Conservation (phyloP, 345 rosid genomes). For the Leavenworthia alabamica region DNA sequence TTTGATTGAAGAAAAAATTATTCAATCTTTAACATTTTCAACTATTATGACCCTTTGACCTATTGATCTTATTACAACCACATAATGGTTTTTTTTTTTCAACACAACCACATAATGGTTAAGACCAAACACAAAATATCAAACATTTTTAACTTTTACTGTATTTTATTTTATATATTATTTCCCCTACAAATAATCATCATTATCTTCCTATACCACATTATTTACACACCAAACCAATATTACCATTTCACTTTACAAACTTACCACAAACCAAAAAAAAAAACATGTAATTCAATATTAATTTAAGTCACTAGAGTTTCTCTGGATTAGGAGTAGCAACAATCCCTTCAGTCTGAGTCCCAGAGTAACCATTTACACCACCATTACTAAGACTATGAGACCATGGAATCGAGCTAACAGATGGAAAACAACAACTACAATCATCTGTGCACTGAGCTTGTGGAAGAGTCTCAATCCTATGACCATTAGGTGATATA, state of each 20-base stretch:
- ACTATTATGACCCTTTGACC: not conserved
- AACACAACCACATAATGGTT: not conserved
- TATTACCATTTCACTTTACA: conserved; percentile 8
- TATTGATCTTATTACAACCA: not conserved
- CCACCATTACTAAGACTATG: conserved; percentile 10
- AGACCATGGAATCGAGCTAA: conserved; percentile 50
- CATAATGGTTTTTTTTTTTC: too few relatives aligned
- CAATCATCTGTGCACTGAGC: conserved; percentile 36
- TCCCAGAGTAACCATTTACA: conserved; percentile 1
- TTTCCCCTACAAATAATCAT: conserved; percentile 2
- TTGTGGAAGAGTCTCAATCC: conserved; percentile 15
- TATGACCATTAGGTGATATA: conserved; percentile 23
- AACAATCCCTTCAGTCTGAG: not conserved
- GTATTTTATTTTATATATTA: too few relatives aligned
- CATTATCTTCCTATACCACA: conserved; percentile 12
- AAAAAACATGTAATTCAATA: not conserved
- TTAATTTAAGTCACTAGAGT: conserved; percentile 17
- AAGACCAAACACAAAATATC: not conserved
- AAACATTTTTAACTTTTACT: not conserved
- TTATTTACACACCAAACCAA: conserved; percentile 13
- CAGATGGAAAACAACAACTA: conserved; percentile 58
- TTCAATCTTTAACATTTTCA: not conserved
- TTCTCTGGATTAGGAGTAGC: conserved; percentile 27
- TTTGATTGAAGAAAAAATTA: not conserved
- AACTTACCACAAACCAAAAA: not conserved